Evolutionary conservation across 257 asterid genomes (phyloP).

Genomic region (Apocynum venetum): DNA sequence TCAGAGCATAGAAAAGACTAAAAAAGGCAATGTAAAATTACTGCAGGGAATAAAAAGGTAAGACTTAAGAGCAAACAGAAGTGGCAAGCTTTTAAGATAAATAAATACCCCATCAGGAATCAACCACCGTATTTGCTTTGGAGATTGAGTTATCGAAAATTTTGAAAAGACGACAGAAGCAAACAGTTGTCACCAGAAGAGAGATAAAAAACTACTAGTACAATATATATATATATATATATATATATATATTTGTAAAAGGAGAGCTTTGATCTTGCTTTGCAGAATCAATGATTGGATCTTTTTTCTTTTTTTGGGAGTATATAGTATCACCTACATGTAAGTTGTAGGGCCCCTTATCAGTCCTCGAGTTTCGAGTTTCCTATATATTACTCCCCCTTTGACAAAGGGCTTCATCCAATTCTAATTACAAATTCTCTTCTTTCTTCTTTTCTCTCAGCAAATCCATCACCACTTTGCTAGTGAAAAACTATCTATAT

Average conservation of each 20-base stretch:
- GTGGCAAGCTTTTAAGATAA: neutral
- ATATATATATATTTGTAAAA: slow-evolving; percentile 19
- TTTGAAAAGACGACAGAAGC: slow-evolving; percentile 45
- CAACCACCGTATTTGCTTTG: slow-evolving; percentile 72
- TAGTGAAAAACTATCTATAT: no score
- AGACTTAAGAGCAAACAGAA: no score
- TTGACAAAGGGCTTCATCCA: slow-evolving; percentile 19
- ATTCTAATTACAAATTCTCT: neutral
- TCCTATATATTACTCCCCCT: slow-evolving; percentile 31
- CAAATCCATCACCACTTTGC: neutral
- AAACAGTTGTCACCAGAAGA: slow-evolving; percentile 67
- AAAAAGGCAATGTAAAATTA: no score
- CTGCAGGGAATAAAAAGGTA: no score
- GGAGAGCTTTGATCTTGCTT: slow-evolving; percentile 35
- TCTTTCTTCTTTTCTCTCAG: slow-evolving; percentile 5
- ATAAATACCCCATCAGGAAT: slow-evolving; percentile 21
- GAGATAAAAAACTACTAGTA: slow-evolving; percentile 13
- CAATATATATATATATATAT: no score
- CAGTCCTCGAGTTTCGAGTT: neutral
- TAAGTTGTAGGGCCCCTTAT: slow-evolving; percentile 26
- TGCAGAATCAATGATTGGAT: slow-evolving; percentile 39
- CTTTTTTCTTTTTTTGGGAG: slow-evolving; percentile 7
- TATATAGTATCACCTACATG: slow-evolving; percentile 11
- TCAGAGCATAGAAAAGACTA: no score
- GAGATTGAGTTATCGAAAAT: slow-evolving; percentile 44